A percentile compares a stretch with the other conserved stretches of the same genome.
Conservation (phyloP, 73 alveolate species). For the Diophrys sp. region DNA sequence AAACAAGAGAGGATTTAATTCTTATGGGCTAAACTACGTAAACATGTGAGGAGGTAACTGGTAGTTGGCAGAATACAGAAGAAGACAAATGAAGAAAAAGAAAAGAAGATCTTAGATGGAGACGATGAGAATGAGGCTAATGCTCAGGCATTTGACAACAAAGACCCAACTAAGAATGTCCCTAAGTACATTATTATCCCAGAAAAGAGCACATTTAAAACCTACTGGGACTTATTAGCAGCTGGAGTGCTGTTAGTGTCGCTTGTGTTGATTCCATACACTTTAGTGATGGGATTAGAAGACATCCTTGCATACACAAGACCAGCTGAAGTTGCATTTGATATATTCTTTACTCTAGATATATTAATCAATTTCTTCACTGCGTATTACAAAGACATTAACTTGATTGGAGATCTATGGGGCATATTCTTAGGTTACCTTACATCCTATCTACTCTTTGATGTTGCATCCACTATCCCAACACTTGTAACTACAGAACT, state of each 20-base stretch:
- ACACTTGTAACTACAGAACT: slow-evolving; percentile 11
- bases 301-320: neutral
- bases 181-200: slow-evolving; percentile 31
- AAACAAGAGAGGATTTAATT: slow-evolving; percentile 25
- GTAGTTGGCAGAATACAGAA: neutral
- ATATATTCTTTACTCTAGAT: slow-evolving; percentile 28
- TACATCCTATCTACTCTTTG: slow-evolving; percentile 39
- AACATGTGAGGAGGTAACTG: neutral
- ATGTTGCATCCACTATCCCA: slow-evolving; percentile 48
- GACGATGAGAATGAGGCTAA: slow-evolving; percentile 1
- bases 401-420: slow-evolving; percentile 19
- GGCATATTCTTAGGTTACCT: slow-evolving; percentile 35
- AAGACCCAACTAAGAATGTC: neutral
- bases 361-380: slow-evolving; percentile 43
- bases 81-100: slow-evolving; percentile 4
- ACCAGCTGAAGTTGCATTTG: slow-evolving; percentile 27
- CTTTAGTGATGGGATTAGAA: slow-evolving; percentile 37
- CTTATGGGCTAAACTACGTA: slow-evolving; percentile 33
- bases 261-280: slow-evolving; percentile 28
- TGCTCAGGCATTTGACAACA: slow-evolving; percentile 15
- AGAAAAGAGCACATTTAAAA: slow-evolving; percentile 23
- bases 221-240: slow-evolving; percentile 38
- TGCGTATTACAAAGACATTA: slow-evolving; percentile 48
- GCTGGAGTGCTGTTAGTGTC: slow-evolving; percentile 20
- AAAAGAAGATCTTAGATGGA: slow-evolving; percentile 7